Evolutionary conservation across 1,284 basidiomycete species (phyloP).

Genomic region (Melampsora larici-populina): DNA sequence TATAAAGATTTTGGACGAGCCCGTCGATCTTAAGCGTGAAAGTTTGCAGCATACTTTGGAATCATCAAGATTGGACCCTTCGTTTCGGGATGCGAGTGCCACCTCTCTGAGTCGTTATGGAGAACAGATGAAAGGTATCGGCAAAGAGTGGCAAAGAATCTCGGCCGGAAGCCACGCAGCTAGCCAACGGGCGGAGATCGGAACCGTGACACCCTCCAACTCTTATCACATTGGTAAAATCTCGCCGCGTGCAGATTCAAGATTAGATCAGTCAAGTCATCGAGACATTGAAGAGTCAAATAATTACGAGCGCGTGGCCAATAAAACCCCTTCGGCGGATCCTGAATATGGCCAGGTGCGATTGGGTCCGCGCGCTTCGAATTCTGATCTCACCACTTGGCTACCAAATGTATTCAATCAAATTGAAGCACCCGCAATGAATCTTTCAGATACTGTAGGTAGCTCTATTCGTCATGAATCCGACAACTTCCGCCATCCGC

Average conservation of each 20-base stretch:
- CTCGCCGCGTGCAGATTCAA: conserved; percentile 1
- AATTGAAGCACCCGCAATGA: not conserved
- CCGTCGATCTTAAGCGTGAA: not conserved
- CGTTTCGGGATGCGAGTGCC: not conserved
- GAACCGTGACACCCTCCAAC: conserved; percentile 22
- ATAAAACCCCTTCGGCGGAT: conserved; percentile 3
- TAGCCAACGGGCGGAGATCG: conserved; percentile 37
- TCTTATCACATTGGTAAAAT: not conserved
- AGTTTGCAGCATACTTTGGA: not conserved
- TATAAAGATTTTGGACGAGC: conserved; percentile 17
- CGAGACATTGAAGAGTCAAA: conserved; percentile 5
- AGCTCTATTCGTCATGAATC: not conserved
- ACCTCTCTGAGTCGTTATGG: conserved; percentile 6
- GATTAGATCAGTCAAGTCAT: conserved; percentile 1
- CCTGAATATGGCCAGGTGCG: conserved; percentile 8
- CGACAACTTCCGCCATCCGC: too few species aligned
- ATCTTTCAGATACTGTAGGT: not conserved
- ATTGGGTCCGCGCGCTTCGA: conserved; percentile 1
- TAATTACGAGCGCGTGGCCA: not conserved
- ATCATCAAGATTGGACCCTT: not conserved
- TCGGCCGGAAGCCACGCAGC: conserved; percentile 29
- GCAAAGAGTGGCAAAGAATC: conserved; percentile 21
- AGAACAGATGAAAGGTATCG: not conserved
- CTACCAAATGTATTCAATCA: conserved; percentile 12
- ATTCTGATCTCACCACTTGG: conserved; percentile 27